Base-by-base conservation (phyloP, 2,329 filamentous ascomycete species). In the Aspergillus caelatus region DNA sequence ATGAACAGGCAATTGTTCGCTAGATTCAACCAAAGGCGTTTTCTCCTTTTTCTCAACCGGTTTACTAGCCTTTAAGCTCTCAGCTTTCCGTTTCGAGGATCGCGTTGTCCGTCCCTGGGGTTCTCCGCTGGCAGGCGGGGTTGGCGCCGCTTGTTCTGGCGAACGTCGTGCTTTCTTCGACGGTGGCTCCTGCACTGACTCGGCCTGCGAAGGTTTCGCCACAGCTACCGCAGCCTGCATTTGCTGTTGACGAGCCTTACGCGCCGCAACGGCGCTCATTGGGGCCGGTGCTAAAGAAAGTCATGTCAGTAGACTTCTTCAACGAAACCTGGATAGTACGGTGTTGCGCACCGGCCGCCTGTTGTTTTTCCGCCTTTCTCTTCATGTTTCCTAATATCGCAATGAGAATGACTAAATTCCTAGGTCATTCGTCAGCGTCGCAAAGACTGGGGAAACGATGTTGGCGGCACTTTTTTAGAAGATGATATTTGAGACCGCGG, bases 181-280 rank as follows among this genome's bases (percentile, higher is more conserved):
- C 11, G 77, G 77, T 19, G 77, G 78, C 41, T 75, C 78, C 19
- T 54, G 65, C 28, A 52, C 60, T 11, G 66, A 48, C 39, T 74
- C 66, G 39, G 62, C 55, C 32, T 70, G 62, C 7, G 63, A 57
- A 16, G 69, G 58, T 56, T 68, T 63, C 55, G 72, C 70, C 34
- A 67, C 55, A 26, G 66, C 46, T n/a, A 63, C 55, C 32, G 63
- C 65, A 48, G 54, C 65, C 60, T 73, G 74, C 54, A 70, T 67
- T 58, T 74, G 72, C 63, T 78, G 74, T 65, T 77, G 75, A 58
- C 76, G 73, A 68, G 77, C 77, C 75, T 73, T 79, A 69, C 78
- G 79, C 64, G 79, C 79, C 32, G 79, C 79, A 65, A 81, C 67
- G 52, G 79, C 79, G 65, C 79, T 81, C 63, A 80, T 68, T n/a